Evolutionary conservation across 1,284 basidiomycete species (phyloP), one percentile per base, ranked within the genome.

Genomic region (Ganoderma lucidum): DNA sequence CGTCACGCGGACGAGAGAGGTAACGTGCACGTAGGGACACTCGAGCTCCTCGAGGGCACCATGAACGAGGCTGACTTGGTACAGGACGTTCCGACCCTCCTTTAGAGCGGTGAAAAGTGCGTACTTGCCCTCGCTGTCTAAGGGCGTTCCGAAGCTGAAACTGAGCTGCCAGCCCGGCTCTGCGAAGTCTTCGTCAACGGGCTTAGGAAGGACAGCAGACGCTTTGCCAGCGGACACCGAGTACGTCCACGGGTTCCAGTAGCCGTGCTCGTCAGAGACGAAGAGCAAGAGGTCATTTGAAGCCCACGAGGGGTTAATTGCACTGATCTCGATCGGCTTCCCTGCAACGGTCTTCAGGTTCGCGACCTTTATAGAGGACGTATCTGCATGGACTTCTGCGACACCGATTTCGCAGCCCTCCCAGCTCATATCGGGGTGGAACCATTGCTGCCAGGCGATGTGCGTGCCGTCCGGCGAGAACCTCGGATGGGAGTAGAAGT

Each of bases 361-460:
- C 14, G 74, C 75, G 51, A 87, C 32, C 0, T 70, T 71, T 37
- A 86, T 76, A 2, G 72, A 70, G 4, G 68, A 70, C 17, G 75
- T 74, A 32, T 75, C 63, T 14, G 69, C 65, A 12, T 51, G 28
- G 42, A 86, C 76, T 35, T 85, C 80, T 0, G 87, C 90, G 32
- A 92, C 78, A 73, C 85, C 83, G 48, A 95, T 81, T 74, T 90
- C 82, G 0, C 87, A 85, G 23, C 89, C 90, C 74, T 93, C 89
- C 90, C 92, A 95, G 28, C 93, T 93, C 94, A 95, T 95, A 75
- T 93, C 88, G 0, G 94, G 94, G 71, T 91, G 90, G 70, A 80
- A 82, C 93, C 93, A 95, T 70, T 91, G 85, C 61, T 90, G 83
- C 90, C 91, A 96, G 3, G 86, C 87, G 23, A 95, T 74, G 56